Evolutionary conservation across 768 basidiomycete genomes (phyloP).

Genomic region (Pleurotus tuber-regium): DNA sequence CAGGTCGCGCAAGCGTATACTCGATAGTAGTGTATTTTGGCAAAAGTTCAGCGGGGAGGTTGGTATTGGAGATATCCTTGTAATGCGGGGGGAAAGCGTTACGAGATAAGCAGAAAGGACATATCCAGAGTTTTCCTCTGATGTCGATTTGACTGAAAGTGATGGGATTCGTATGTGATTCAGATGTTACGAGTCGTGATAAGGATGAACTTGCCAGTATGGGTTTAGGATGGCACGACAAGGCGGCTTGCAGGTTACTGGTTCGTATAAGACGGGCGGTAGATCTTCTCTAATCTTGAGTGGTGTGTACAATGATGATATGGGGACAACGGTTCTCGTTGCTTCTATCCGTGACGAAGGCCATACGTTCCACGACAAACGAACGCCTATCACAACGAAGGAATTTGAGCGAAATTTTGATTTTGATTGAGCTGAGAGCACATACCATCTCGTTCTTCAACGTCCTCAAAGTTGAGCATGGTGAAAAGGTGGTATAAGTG

Average conservation of each 20-base stretch:
- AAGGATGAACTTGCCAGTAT: constrained; percentile 69
- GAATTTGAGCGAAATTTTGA: constrained; percentile 1
- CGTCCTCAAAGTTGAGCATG: constrained; percentile 92
- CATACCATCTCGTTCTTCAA: constrained; percentile 94
- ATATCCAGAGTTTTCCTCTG: constrained; percentile 98
- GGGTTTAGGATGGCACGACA: constrained; percentile 98
- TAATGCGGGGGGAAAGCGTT: constrained; percentile 99
- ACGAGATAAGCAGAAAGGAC: constrained; percentile 95
- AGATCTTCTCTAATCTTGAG: constrained; percentile 92
- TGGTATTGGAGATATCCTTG: constrained; percentile 96
- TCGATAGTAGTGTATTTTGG: constrained; percentile 99
- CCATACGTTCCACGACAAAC: constrained; percentile 99
- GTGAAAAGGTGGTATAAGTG: constrained; percentile 21
- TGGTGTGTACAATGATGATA: constrained; percentile 96
- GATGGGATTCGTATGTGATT: constrained; percentile 7
- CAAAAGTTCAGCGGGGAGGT: constrained; percentile 92
- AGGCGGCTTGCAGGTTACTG: constrained; percentile 96
- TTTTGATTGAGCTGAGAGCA: constrained; percentile 7
- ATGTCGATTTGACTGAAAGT: constrained; percentile 91
- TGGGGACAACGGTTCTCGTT: constrained; percentile 95
- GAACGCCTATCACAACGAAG: constrained; percentile 66
- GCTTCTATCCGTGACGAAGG: constrained; percentile 98
- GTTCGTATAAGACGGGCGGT: constrained; percentile 95
- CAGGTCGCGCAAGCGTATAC: constrained; percentile 93
- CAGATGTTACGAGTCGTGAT: constrained; percentile 2